Base-by-base conservation (phyloP, 1,139 yeast genomes). In the Yamadazyma trypodendri region DNA sequence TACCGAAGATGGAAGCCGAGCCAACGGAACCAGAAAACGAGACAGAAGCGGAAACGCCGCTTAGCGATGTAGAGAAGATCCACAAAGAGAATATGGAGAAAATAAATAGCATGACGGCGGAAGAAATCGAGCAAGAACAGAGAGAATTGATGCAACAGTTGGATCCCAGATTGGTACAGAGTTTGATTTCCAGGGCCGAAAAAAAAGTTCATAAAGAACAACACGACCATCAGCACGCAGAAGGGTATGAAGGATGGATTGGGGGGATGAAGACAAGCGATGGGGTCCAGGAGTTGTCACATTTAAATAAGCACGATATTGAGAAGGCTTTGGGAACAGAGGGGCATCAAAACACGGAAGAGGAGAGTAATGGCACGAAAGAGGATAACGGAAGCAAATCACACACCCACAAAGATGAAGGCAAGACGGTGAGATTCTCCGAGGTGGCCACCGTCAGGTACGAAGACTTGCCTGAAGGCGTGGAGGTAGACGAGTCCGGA, bases 51-150 rank as follows among this genome's bases (percentile, higher is more conserved):
- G 23, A 25, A 24, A 9, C 6, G 16, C 13, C n/a, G n/a, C 12
- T 45, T 5, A 44, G 43, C 0, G 95, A 87, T 50, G 77, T 82
- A 1, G 90, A 83, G 49, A 74, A 76, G 52, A 86, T 90, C 24
- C 92, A 87, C 56, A 58, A 73, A 40, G 96, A 90, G 52, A 90
- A 90, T 57, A 56, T 84, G 46, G 77, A 79, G 31, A 68, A 72
- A 35, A 58, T 92, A 41, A 63, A 80, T 17, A 56, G 61, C 12
- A 84, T 90, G 94, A 66, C 83, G 2, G 70, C 68, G 2, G 82
- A 75, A 17, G 90, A 90, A 51, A 75, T 87, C 22, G 68, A 72
- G 21, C 61, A 66, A 31, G 95, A 87, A 50, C 70, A 78, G 45
- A 76, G 77, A 45, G 96, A 87, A 50, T 60, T 92, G 28, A 48